phyloP scores from a whole-genome alignment of 1,284 basidiomycete species.

The Pseudozyma thailandica region DNA sequence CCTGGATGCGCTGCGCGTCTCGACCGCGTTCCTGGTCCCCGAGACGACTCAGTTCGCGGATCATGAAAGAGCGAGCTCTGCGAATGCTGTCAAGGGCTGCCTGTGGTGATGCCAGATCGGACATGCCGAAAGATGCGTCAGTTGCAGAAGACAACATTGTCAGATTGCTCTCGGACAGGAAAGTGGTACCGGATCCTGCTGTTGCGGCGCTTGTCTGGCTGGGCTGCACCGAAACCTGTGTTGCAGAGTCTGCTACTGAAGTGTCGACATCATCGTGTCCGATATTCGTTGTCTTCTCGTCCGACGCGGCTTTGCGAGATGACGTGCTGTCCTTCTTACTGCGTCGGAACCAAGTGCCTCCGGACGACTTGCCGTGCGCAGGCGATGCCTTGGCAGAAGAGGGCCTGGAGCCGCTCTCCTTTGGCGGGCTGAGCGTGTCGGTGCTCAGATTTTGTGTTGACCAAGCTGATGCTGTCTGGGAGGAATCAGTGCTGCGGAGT shows the following conservation, averaged over 20 bases:
- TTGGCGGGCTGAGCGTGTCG: slow-evolving; percentile 33
- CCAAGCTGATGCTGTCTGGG: slow-evolving; percentile 15
- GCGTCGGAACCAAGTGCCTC: slow-evolving; percentile 29
- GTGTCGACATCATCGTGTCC: slow-evolving; percentile 8
- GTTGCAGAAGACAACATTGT: slow-evolving; percentile 21
- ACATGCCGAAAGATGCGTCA: slow-evolving; percentile 43
- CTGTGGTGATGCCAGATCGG: slow-evolving; percentile 33
- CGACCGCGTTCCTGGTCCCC: slow-evolving; percentile 15
- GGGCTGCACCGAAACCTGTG: slow-evolving; percentile 17
- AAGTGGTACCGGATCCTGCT: slow-evolving; percentile 28
- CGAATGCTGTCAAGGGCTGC: slow-evolving; percentile 50
- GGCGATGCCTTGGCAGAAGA: slow-evolving; percentile 14
- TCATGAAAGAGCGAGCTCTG: slow-evolving; percentile 49
- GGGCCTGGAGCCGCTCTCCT: slow-evolving; percentile 3
- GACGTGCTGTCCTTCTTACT: slow-evolving; percentile 16
- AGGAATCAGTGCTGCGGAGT: slow-evolving; percentile 22
- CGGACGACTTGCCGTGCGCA: slow-evolving; percentile 10
- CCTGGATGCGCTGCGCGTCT: slow-evolving; percentile 35
- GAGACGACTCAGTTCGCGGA: slow-evolving; percentile 38
- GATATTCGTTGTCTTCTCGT: background rate
- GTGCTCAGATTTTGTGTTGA: slow-evolving; percentile 39
- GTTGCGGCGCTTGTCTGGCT: slow-evolving; percentile 42
- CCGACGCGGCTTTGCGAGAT: background rate
- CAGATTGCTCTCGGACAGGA: slow-evolving; percentile 32
- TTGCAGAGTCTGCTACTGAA: slow-evolving; percentile 8